These are phyloP conservation scores for Nakazawaea wyomingensis DNA, from an alignment of 805 yeast species.

Conservation along the genomic window DNA sequence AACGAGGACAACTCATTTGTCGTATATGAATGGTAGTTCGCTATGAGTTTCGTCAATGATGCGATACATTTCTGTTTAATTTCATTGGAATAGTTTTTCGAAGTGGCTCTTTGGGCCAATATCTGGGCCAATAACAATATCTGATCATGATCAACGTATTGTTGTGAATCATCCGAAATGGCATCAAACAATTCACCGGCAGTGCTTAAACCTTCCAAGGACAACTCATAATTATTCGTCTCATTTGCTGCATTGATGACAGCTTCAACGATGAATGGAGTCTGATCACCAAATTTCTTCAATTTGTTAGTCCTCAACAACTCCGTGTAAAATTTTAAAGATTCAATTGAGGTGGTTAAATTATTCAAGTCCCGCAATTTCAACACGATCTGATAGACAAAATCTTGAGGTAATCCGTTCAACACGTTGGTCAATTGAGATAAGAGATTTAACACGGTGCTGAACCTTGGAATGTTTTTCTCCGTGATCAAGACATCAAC, in stretches of 20 bases:
- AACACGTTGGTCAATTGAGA: slow-evolving; percentile 22
- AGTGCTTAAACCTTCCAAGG: slow-evolving; percentile 23
- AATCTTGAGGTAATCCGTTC: slow-evolving; percentile 19
- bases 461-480: slow-evolving; percentile 11
- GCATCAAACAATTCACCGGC: slow-evolving; percentile 18
- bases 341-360: slow-evolving; percentile 21
- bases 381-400: slow-evolving; percentile 14
- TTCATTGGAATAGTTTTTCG: slow-evolving; percentile 28
- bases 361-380: slow-evolving; percentile 18
- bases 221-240: slow-evolving; percentile 25
- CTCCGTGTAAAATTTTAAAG: slow-evolving; percentile 31
- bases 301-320: slow-evolving; percentile 28
- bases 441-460: slow-evolving; percentile 20
- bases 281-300: slow-evolving; percentile 25
- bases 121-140: neutral
- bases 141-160: neutral
- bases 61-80: slow-evolving; percentile 25
- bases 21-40: neutral
- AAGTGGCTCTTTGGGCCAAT: slow-evolving; percentile 20
- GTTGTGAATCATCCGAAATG: neutral
- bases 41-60: slow-evolving; percentile 10
- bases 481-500: slow-evolving; percentile 14
- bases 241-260: slow-evolving; percentile 18
- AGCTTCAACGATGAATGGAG: slow-evolving; percentile 18
- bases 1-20: slow-evolving; percentile 13